These are phyloP conservation scores for Rasamsonia emersonii DNA, from an alignment of 2,329 filamentous ascomycete genomes.

Conservation along the genomic window DNA sequence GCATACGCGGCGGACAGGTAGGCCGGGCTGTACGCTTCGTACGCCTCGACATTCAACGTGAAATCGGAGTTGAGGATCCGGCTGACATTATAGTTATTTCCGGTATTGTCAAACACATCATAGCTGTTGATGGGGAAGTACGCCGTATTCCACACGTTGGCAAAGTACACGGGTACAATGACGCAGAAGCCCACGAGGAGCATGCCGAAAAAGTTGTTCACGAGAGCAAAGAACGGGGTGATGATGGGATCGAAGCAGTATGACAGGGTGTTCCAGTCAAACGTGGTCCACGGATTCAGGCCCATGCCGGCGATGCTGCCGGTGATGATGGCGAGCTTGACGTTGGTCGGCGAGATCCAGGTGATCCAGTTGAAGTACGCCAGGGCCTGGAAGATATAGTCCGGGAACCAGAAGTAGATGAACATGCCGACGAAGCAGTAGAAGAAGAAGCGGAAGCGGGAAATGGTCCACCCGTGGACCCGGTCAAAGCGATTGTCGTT, in stretches of 20 bases:
- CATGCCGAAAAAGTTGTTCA: slow-evolving; percentile 27
- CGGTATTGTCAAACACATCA: not conserved
- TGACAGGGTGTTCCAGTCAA: slow-evolving; percentile 37
- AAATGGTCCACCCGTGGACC: slow-evolving; percentile 9
- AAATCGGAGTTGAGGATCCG: not conserved
- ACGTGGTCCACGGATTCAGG: slow-evolving; percentile 34
- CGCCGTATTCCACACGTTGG: not conserved
- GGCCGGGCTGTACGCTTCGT: not conserved
- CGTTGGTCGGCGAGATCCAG: slow-evolving; percentile 43
- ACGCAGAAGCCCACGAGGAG: slow-evolving; percentile 16
- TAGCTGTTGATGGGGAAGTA: slow-evolving; percentile 1
- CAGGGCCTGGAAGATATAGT: slow-evolving; percentile 41
- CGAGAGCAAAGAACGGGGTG: slow-evolving; percentile 31
- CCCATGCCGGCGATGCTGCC: slow-evolving; percentile 34
- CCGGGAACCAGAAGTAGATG: slow-evolving; percentile 45
- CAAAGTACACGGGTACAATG: slow-evolving; percentile 2
- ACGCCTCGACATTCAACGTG: not conserved
- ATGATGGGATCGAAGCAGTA: slow-evolving; percentile 32
- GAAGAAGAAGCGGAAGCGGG: slow-evolving; percentile 32
- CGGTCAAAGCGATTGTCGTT: slow-evolving; percentile 2
- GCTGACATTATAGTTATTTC: not conserved
- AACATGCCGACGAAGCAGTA: slow-evolving; percentile 41
- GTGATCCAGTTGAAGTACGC: slow-evolving; percentile 45
- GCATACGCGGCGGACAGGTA: slow-evolving; percentile 1
- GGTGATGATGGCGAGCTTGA: slow-evolving; percentile 28